Evolutionary conservation across 2,329 filamentous ascomycete genomes (phyloP).

Genomic region (Cordyceps cicadae): DNA sequence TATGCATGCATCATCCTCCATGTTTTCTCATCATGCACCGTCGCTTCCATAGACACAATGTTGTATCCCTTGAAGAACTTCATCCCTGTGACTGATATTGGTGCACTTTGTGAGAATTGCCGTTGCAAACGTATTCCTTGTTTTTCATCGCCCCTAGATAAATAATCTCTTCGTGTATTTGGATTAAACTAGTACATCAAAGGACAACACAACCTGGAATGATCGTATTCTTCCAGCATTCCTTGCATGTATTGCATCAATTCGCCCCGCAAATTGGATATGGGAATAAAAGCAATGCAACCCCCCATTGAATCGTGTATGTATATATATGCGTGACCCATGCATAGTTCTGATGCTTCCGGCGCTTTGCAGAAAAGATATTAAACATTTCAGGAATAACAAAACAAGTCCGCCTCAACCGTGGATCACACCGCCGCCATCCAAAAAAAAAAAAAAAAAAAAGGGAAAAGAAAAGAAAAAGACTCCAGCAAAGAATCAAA

Average conservation of each 20-base stretch:
- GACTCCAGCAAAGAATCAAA: not conserved
- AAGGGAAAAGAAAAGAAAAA: not conserved
- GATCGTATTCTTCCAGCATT: not conserved
- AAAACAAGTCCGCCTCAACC: not conserved
- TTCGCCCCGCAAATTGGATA: not conserved
- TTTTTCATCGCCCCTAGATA: not conserved
- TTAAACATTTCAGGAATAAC: not conserved
- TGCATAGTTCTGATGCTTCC: not conserved
- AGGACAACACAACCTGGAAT: not conserved
- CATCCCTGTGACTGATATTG: no score
- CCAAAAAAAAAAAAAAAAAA: not conserved
- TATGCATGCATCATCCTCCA: no score
- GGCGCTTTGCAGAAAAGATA: not conserved
- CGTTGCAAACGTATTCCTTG: not conserved
- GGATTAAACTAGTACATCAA: conserved; percentile 4
- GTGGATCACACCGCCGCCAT: not conserved
- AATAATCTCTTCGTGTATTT: conserved; percentile 8
- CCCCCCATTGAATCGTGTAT: not conserved
- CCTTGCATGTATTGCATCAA: not conserved
- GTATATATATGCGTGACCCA: not conserved
- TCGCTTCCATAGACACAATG: no score
- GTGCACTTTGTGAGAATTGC: not conserved
- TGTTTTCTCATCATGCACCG: no score
- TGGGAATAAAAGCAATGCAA: not conserved
- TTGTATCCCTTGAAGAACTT: no score